Evolutionary conservation across 345 rosid genomes (phyloP).

Genomic region (Salix koriyanagi): DNA sequence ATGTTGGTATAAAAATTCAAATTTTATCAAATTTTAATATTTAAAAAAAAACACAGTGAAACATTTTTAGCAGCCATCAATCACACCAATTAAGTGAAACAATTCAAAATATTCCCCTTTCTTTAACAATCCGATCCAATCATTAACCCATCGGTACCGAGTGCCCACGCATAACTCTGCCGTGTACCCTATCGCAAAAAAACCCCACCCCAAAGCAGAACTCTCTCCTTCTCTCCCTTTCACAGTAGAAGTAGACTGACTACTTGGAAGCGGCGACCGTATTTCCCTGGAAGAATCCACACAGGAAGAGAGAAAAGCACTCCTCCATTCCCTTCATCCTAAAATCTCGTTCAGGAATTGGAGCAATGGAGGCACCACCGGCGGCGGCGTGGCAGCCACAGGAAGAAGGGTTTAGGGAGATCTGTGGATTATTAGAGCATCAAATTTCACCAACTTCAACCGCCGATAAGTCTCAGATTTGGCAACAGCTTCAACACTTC

Average conservation of each 20-base stretch:
- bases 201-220: background rate
- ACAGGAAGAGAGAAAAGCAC: background rate
- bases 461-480: conserved; percentile 85
- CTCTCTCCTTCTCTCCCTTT: background rate
- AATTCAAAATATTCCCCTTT: background rate
- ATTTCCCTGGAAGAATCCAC: background rate
- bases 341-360: conserved; percentile 2
- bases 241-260: background rate
- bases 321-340: background rate
- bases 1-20: no score
- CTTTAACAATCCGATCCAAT: background rate
- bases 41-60: no score
- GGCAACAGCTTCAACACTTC: conserved; percentile 90
- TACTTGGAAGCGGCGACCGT: background rate
- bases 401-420: conserved; percentile 79
- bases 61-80: background rate
- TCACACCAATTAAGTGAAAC: background rate
- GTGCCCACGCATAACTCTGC: background rate
- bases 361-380: conserved; percentile 24
- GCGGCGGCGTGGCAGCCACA: conserved; percentile 76
- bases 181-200: background rate
- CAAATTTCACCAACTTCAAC: conserved; percentile 84
- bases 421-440: conserved; percentile 74
- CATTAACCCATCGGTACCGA: background rate
- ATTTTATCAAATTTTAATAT: no score